Evolutionary conservation across 495 filamentous ascomycete genomes (phyloP), one percentile per base, ranked within the genome.

Genomic region (Clavariopsis aquatica): DNA sequence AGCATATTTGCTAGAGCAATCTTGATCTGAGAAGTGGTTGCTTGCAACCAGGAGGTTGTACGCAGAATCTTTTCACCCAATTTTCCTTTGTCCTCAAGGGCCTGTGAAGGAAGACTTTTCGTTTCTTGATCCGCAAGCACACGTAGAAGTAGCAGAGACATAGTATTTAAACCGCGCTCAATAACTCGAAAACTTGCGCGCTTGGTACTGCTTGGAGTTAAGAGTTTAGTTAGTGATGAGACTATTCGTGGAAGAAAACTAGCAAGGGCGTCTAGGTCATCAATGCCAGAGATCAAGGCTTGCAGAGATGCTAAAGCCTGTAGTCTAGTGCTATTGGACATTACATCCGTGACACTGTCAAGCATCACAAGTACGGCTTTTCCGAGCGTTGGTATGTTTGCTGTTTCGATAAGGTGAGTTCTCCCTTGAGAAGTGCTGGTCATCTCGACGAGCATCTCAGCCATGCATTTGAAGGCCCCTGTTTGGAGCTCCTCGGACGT

Each of bases 171-270:
- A 23, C 84, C 86, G 23, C 69, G 73, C 4, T 85, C 76, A 8
- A 97, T 76, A 0, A 93, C 79, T 64, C 78, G 84, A 62, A 82
- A 87, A 53, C 87, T 84, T 19, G 84, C 80, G 60, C 87, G 87
- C 60, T 79, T 77, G 57, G 85, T 83, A 7, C 83, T 84, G 1
- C 84, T 86, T 0, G 88, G 85, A 27, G 86, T 87, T 31, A 98
- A 75, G 17, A 89, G 78, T 74, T 87, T 92, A 12, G 87, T 88
- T 49, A 99, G 72, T 6, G 86, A 82, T 8, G 93, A 96, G 0
- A 96, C 86, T 2, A 92, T 91, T 8, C 95, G 90, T 8, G 94
- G 94, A 68, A 97, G 83, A 66, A 98, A 92, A 52, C 83, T 90
- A 2, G 89, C 88, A 51, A 96, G 80, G 3, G 90, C 83, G 10